Conservation (phyloP, 2,329 filamentous ascomycete species). For the Sclerotinia subarctica region DNA sequence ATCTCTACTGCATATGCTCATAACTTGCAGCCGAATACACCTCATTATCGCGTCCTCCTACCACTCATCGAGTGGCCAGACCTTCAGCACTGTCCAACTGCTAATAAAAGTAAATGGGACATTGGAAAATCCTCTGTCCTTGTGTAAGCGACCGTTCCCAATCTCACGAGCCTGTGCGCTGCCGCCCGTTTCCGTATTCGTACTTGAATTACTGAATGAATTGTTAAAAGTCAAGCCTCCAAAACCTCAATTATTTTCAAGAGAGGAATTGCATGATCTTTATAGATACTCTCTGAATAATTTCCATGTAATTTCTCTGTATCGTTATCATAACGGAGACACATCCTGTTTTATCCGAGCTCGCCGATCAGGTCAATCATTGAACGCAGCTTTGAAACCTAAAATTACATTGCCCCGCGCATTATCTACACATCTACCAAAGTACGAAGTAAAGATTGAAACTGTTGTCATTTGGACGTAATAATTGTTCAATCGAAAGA, state of each 20-base stretch:
- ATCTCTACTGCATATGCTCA: neutral
- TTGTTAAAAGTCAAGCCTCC: neutral
- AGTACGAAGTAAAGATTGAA: neutral
- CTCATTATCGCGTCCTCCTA: neutral
- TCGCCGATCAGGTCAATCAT: constrained; percentile 1
- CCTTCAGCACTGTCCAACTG: neutral
- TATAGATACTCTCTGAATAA: neutral
- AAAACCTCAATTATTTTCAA: neutral
- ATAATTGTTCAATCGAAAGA: neutral
- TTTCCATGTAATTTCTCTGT: neutral
- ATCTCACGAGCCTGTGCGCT: neutral
- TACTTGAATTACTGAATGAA: neutral
- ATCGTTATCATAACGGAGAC: neutral
- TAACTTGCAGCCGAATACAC: neutral
- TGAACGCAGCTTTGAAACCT: neutral
- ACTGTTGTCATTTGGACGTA: neutral
- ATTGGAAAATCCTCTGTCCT: neutral
- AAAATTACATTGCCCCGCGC: neutral
- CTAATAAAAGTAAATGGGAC: neutral
- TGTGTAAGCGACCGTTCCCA: neutral
- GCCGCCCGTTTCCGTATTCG: constrained; percentile 3
- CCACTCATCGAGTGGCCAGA: neutral
- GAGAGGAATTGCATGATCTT: neutral
- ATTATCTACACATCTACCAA: neutral
- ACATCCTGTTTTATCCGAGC: neutral